Evolutionary conservation across 2,329 filamentous ascomycete genomes (phyloP), one percentile per base, ranked within the genome.

Genomic region (Tothia fuscella): DNA sequence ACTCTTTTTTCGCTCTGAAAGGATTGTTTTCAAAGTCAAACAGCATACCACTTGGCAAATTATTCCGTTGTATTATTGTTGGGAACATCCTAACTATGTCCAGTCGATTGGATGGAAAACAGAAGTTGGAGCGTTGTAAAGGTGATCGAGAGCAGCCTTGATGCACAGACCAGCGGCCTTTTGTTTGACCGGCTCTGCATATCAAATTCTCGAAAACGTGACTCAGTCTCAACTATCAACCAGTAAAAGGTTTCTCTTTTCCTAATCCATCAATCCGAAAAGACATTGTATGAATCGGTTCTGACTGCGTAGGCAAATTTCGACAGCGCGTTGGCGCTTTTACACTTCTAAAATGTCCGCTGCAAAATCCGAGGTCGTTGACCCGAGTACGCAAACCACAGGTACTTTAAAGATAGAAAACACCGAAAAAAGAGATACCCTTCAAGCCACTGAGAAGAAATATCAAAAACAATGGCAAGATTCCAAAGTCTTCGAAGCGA

Each of bases 381-480:
- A 74, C 54, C 70, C 71, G 42, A 63, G 62, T 54, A 65, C 68
- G 50, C 64, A 64, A 53, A 64, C 70, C 35, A 70, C 73, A 52
- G 77, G 76, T 48, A 80, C 75, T 30, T 61, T 80, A 48, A 79
- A 80, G 56, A 70, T 80, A 48, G 76, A 80, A 62, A 53, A 84
- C 74, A 93, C 87, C 29, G 85, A 93, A 55, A 93, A 93, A 66
- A 72, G 87, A 59, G 86, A 93, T 56, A 74, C 79, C 38, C 70
- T 93, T 50, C 80, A 91, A 52, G 76, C 76, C 24, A 74, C 81
- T 54, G 89, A 96, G 68, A 93, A 91, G 67, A 87, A 87, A 59
- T 95, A 93, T 65, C 89, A 96, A 66, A 68, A 79, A 57, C 71
- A 80, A 74, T 93, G 86, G 86, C 75, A 80, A 55, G 70, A 83